Percentiles rank a stretch among this genome's conserved stretches.
phyloP scores from a whole-genome alignment of 306 rosid species.

The Rosa chinensis region DNA sequence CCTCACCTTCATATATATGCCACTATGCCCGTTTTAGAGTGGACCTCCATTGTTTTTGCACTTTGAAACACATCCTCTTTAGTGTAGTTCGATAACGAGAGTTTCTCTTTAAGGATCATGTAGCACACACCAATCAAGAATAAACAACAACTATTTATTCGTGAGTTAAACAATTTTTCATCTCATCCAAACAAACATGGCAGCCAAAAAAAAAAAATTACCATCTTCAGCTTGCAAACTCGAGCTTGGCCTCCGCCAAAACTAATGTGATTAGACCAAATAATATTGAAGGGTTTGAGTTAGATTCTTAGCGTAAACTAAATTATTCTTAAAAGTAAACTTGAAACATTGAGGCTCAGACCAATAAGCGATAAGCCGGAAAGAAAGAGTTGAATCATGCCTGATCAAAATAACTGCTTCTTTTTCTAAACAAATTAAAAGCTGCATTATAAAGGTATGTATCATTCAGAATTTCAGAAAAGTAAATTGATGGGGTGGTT shows the following conservation, averaged over 20 bases:
- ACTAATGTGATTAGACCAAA: too few relatives aligned
- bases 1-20: not conserved
- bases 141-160: not conserved
- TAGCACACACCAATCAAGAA: not conserved
- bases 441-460: not conserved
- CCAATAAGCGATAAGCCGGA: too few relatives aligned
- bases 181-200: not conserved
- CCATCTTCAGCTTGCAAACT: too few relatives aligned
- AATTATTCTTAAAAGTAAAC: too few relatives aligned
- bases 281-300: too few relatives aligned
- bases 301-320: too few relatives aligned
- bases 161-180: not conserved
- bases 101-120: not conserved
- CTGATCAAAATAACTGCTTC: not conserved
- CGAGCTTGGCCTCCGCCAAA: too few relatives aligned
- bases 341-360: too few relatives aligned
- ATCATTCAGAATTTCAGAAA: not conserved
- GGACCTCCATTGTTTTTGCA: not conserved
- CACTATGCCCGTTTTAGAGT: not conserved
- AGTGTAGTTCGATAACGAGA: too few relatives aligned
- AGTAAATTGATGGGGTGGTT: not conserved
- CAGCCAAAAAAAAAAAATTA: too few relatives aligned
- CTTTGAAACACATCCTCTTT: not conserved
- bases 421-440: not conserved
- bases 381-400: not conserved